phyloP scores from a whole-genome alignment of 176 grass and related monocot genomes.

The Otatea glauca region DNA sequence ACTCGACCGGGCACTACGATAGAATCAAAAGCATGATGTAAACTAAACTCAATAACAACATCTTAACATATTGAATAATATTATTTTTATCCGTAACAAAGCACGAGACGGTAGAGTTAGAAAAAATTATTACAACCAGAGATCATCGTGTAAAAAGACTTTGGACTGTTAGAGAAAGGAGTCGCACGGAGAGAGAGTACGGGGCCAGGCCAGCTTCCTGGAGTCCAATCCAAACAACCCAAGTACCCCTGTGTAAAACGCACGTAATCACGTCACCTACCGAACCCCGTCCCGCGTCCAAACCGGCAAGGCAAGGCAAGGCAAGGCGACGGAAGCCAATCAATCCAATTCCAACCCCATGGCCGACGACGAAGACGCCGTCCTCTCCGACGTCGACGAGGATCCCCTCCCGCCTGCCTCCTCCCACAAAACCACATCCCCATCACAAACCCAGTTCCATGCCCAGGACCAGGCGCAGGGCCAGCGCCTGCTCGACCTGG shows the following conservation, averaged over 20 bases:
- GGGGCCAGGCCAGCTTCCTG: too few relatives aligned
- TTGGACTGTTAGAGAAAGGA: background rate
- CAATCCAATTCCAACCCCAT: slow-evolving; percentile 43
- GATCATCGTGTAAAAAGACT: too few relatives aligned
- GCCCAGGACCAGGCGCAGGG: slow-evolving; percentile 16
- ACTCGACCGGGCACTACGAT: too few relatives aligned
- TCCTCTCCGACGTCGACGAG: slow-evolving; percentile 91
- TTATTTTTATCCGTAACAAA: too few relatives aligned
- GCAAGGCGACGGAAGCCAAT: background rate
- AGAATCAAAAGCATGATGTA: too few relatives aligned
- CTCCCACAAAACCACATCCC: slow-evolving; percentile 17
- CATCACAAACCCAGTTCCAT: background rate
- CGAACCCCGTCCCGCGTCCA: slow-evolving; percentile 23
- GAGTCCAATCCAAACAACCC: too few relatives aligned
- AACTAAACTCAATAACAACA: too few relatives aligned
- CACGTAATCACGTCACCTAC: background rate
- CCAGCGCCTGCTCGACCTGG: slow-evolving; percentile 62
- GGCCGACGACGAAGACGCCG: slow-evolving; percentile 71
- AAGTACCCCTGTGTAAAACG: too few relatives aligned
- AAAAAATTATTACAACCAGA: too few relatives aligned
- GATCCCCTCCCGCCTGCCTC: slow-evolving; percentile 48
- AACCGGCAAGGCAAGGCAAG: background rate
- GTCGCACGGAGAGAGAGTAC: too few relatives aligned
- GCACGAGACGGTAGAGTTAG: too few relatives aligned
- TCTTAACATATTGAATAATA: too few relatives aligned